Conservation (phyloP, 192 early-diverging fungal species). For the Thoreauomyces humboldtii region DNA sequence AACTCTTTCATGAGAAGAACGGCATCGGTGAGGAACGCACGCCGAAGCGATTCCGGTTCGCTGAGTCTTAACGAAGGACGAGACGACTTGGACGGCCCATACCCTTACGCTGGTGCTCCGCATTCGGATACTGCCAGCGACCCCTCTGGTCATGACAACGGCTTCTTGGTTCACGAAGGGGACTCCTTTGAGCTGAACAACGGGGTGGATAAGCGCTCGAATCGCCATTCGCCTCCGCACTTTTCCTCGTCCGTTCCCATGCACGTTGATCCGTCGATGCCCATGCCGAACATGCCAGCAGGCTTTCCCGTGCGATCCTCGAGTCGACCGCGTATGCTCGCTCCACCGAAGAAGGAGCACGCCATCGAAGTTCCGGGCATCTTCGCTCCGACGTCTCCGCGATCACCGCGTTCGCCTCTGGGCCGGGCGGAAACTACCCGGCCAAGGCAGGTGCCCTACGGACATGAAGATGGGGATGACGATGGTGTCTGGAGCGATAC, state of each 20-base stretch:
- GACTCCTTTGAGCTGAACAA: neutral
- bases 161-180: no score
- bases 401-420: neutral
- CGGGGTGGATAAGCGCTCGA: neutral
- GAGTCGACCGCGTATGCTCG: slow-evolving; percentile 3
- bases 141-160: no score
- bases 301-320: slow-evolving; percentile 19
- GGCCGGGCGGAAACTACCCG: no score
- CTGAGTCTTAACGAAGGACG: neutral
- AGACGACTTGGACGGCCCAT: neutral
- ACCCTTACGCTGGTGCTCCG: neutral
- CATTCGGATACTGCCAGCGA: slow-evolving; percentile 2
- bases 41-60: neutral
- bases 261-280: slow-evolving; percentile 21
- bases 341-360: slow-evolving; percentile 6
- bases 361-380: slow-evolving; percentile 1
- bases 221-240: neutral
- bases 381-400: neutral
- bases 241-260: slow-evolving; percentile 9
- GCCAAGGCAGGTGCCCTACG: no score
- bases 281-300: slow-evolving; percentile 19
- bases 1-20: neutral
- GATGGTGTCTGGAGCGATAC: no score
- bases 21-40: neutral
- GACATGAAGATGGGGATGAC: no score